A percentile compares a stretch with the other conserved stretches of the same genome.
phyloP scores from a whole-genome alignment of 2,329 filamentous ascomycete species.

The Neopestalotiopsis rosae region DNA sequence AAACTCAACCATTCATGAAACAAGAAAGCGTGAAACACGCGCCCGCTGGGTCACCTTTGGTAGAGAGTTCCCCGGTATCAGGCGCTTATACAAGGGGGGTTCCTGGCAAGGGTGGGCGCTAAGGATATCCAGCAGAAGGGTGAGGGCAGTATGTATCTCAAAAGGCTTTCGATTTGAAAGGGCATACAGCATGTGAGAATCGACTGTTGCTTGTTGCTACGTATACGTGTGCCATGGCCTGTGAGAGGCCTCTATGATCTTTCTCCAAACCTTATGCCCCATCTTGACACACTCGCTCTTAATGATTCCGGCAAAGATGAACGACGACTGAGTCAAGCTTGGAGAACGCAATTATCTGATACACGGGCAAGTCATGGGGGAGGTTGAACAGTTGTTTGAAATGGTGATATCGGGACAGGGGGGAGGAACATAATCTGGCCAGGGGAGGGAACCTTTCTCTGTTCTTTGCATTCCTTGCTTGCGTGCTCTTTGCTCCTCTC shows the following conservation, averaged over 20 bases:
- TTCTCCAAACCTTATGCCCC: background rate
- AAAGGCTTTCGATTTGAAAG: background rate
- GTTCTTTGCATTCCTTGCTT: no score
- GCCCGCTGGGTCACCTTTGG: conserved; percentile 20
- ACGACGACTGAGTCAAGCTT: background rate
- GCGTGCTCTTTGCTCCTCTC: no score
- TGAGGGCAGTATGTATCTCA: background rate
- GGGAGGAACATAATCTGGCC: background rate
- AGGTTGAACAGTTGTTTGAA: background rate
- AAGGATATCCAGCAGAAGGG: background rate
- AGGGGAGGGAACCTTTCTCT: no score
- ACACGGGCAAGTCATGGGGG: background rate
- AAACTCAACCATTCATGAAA: conserved; percentile 34
- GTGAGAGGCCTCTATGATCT: background rate
- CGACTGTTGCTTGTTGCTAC: background rate
- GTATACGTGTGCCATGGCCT: no score
- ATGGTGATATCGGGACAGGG: background rate
- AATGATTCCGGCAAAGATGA: background rate
- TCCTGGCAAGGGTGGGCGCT: background rate
- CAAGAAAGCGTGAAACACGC: conserved; percentile 36
- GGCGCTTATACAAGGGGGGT: background rate
- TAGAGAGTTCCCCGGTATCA: background rate
- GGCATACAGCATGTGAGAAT: background rate
- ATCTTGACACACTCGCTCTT: background rate
- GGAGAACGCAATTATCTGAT: background rate